Conservation (phyloP, 202 grass and related monocot genomes). For the Panicum hallii region DNA sequence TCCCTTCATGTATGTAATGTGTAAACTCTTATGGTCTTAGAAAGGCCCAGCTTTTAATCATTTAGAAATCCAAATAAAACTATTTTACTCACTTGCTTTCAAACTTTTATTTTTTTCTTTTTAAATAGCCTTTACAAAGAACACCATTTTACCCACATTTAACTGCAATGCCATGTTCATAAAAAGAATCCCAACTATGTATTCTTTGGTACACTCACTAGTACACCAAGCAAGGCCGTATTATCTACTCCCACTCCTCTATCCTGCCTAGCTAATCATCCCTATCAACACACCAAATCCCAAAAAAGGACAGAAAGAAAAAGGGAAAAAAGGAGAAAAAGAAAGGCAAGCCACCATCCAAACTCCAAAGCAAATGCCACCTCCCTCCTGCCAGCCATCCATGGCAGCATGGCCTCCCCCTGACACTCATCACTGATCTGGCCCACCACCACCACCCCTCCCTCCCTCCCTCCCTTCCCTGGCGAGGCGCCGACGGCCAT, state of each 20-base stretch:
- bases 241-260: neutral
- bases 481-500: slow-evolving; percentile 38
- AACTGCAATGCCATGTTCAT: neutral
- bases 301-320: slow-evolving; percentile 1
- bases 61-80: neutral
- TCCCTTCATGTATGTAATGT: neutral
- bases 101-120: neutral
- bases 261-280: slow-evolving; percentile 20
- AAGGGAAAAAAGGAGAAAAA: neutral
- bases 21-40: neutral
- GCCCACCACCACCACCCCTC: neutral
- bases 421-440: slow-evolving; percentile 21
- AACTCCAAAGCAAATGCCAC: slow-evolving; percentile 1
- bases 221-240: neutral
- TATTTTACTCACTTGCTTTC: neutral
- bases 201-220: neutral
- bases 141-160: neutral
- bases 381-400: slow-evolving; percentile 17
- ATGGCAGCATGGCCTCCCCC: slow-evolving; percentile 25
- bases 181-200: neutral
- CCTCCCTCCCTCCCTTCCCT: neutral
- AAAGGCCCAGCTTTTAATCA: neutral
- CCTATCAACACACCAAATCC: slow-evolving; percentile 35
- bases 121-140: neutral
- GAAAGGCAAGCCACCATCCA: neutral